A percentile compares a stretch with the other conserved stretches of the same genome.
These are phyloP conservation scores for Pezizomycotina sp. DNA, from an alignment of 2,329 filamentous ascomycete genomes.

Conservation along the genomic window DNA sequence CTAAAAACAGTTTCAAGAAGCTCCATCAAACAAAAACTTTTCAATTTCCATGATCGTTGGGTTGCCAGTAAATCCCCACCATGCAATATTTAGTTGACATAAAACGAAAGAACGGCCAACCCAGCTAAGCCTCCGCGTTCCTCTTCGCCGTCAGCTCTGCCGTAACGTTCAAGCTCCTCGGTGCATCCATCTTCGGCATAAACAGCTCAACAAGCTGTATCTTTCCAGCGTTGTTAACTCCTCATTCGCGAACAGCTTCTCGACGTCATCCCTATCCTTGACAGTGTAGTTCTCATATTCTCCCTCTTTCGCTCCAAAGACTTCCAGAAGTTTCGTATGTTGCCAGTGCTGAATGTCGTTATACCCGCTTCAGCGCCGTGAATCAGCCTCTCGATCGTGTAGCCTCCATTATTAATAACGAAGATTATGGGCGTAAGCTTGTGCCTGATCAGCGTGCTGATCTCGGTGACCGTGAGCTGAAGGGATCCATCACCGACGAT, in stretches of 20 bases:
- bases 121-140: slow-evolving; percentile 45
- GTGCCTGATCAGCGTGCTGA: slow-evolving; percentile 68
- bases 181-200: slow-evolving; percentile 65
- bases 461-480: slow-evolving; percentile 68
- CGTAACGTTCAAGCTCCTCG: slow-evolving; percentile 50
- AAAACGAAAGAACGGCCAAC: no score
- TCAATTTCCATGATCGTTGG: no score
- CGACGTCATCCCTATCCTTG: slow-evolving; percentile 52
- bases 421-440: slow-evolving; percentile 65
- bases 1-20: no score
- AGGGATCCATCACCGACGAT: slow-evolving; percentile 83
- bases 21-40: no score
- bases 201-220: slow-evolving; percentile 61
- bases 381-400: slow-evolving; percentile 77
- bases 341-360: slow-evolving; percentile 69
- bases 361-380: slow-evolving; percentile 66
- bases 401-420: slow-evolving; percentile 74
- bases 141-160: slow-evolving; percentile 53
- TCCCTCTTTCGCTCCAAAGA: slow-evolving; percentile 47
- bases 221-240: slow-evolving; percentile 31
- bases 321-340: slow-evolving; percentile 48
- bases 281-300: slow-evolving; percentile 47
- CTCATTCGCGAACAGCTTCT: slow-evolving; percentile 40
- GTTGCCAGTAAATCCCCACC: no score
- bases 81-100: no score